Conservation (phyloP, 306 rosid genomes). For the Dryas alaskensis region DNA sequence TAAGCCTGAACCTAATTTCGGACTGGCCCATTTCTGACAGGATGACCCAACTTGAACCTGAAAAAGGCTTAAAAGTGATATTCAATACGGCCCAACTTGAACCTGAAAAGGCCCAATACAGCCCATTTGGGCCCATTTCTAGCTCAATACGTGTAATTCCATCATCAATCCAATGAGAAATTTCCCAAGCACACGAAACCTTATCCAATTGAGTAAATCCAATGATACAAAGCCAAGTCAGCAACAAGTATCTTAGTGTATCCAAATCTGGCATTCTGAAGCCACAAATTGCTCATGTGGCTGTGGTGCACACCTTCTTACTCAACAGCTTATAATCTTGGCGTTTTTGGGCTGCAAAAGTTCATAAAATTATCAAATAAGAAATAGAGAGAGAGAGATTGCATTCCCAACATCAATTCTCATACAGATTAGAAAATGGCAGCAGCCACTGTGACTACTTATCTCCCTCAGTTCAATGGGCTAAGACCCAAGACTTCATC, state of each 20-base stretch:
- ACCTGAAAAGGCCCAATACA: background rate
- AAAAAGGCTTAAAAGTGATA: no score
- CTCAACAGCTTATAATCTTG: slow-evolving; percentile 14
- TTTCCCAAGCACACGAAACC: slow-evolving; percentile 31
- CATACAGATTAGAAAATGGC: slow-evolving; percentile 50
- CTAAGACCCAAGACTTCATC: slow-evolving; percentile 54
- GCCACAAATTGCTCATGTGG: slow-evolving; percentile 73
- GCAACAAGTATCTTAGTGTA: slow-evolving; percentile 50
- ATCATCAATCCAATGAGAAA: background rate
- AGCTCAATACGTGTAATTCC: slow-evolving; percentile 13
- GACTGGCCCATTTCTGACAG: background rate
- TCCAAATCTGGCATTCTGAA: slow-evolving; percentile 49
- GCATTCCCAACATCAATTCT: background rate
- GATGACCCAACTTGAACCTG: no score
- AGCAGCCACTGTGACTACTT: slow-evolving; percentile 51
- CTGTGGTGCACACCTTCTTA: slow-evolving; percentile 26
- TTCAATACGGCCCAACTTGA: no score
- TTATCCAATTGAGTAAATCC: slow-evolving; percentile 53
- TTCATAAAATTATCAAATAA: background rate
- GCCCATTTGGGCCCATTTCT: background rate
- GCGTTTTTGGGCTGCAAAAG: slow-evolving; percentile 7
- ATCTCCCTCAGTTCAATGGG: slow-evolving; percentile 81
- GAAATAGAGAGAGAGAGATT: background rate
- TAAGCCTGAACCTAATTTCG: background rate
- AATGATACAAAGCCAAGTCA: slow-evolving; percentile 63